Base-by-base conservation (phyloP, 2,329 filamentous ascomycete genomes). In the Emergomyces africanus region DNA sequence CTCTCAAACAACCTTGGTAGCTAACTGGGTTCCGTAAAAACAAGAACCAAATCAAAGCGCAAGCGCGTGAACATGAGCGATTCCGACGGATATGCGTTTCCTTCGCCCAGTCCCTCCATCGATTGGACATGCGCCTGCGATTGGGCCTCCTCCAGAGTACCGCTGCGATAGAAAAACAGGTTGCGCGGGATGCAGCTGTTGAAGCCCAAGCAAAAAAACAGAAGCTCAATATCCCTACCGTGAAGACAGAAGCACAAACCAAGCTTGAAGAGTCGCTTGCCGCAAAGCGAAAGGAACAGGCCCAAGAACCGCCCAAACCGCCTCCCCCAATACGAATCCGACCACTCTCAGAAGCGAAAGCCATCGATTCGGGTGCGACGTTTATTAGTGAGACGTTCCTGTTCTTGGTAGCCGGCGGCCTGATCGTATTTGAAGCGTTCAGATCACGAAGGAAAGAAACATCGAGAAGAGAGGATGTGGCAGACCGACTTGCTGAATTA, bases 351-450 rank as follows among this genome's bases (percentile, higher is more conserved):
- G 85, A 88, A 68, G 78, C 81, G 14, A 85, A 86, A 65, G 84
- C 84, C 0, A 87, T 88, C 58, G 84, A 88, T 67, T 80, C 81
- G 42, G 85, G 84, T 3, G 85, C 84, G 3, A 87, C 84, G 62
- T 87, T 88, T 66, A 84, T 85, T 54, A 83, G 82, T 37, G 84
- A 88, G 66, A 73, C 81, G 0, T 88, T 88, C 67, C 77, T 88
- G 44, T 87, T 87, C 64, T 65, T 78, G 3, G 85, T 87, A 14
- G 85, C 82, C 1, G 83, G 82, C 5, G 75, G 80, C 0, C 70
- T 87, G 61, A 83, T 88, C 50, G 69, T 87, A 0, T 82, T 82
- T 57, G 84, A 88, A 66, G 79, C 80, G 23, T 83, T 79, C 78
- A 74, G 84, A 58, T 80, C 81, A 35, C 75, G 83, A 57, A 76